Percentiles rank a stretch among this genome's conserved stretches.
Conservation (phyloP, 176 grass and related monocot species). For the Phyllostachys edulis region DNA sequence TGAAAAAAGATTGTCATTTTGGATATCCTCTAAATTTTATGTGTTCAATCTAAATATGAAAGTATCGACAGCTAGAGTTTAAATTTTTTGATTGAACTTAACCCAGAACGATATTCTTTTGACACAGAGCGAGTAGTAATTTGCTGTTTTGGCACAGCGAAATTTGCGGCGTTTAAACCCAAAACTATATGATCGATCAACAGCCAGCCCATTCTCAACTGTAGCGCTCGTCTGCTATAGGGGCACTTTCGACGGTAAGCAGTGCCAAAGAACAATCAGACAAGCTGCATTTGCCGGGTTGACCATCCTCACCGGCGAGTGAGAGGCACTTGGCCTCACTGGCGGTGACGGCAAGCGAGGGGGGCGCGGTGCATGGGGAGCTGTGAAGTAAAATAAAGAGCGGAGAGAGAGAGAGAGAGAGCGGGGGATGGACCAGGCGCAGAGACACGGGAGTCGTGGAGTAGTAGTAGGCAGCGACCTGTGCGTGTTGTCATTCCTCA, state of each 20-base stretch:
- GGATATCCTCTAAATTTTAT: no score
- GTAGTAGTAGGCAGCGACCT: background rate
- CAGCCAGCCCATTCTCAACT: background rate
- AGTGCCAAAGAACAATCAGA: conserved; percentile 24
- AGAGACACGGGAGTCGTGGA: background rate
- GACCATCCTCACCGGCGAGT: background rate
- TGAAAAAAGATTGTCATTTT: no score
- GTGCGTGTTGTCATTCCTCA: conserved; percentile 4
- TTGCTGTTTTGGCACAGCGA: background rate
- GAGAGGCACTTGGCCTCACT: background rate
- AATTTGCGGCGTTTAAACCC: background rate
- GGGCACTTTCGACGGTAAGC: background rate
- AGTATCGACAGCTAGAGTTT: no score
- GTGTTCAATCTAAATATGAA: no score
- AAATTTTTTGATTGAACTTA: no score
- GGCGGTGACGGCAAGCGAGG: background rate
- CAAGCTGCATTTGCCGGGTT: background rate
- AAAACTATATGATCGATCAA: background rate
- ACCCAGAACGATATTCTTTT: no score
- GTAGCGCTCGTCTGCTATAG: background rate
- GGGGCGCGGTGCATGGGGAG: background rate
- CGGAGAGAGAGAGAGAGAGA: background rate
- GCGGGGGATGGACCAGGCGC: background rate
- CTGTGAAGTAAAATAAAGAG: conserved; percentile 29
- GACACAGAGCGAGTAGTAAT: background rate